Evolutionary conservation across 371 early-diverging fungal genomes (phyloP), one percentile per base, ranked within the genome.

Genomic region (Apophysomyces elegans): DNA sequence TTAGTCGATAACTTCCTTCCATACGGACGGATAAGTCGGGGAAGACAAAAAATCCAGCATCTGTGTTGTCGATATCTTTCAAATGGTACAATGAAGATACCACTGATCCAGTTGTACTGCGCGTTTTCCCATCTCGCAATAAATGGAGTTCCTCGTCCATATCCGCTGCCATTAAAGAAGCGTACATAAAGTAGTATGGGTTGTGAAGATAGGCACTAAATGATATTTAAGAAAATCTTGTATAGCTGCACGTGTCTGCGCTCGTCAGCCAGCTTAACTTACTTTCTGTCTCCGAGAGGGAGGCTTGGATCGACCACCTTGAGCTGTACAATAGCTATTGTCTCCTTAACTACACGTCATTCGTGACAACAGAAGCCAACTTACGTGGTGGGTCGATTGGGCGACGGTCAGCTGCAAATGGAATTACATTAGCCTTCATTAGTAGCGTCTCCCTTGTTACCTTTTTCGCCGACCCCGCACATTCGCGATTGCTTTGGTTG

Each of bases 11-110:
- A 14, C 80, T 78, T 26, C 98, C 98, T 68, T 97, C 97, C 77
- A 91, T 89, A 39, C 97, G 81, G 14, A 96, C 94, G 2, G 93
- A 93, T 58, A 98, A 76, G 72, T 98, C 98, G 38, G 95, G 95
- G 79, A 97, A 98, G 39, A 97, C 96, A 83, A 97, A 97, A 76
- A 95, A 97, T 2, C 94, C 96, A 54, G 94, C 97, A 63, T 95
- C 94, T n/a, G 85, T 81, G 63, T 89, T 88, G 67, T 93, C 92
- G 32, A 87, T 84, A 67, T 96, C 97, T 62, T 91, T 91, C 62
- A 97, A 82, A 7, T 94, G 90, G 74, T 94, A 93, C 41, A 96
- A 76, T 1, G 96, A 95, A 0, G 96, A 96, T 12, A 95, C 96
- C 56, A 94, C 91, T 5, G 95, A 93, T 8, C 98, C 98, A 16